Base-by-base conservation (phyloP, 495 filamentous ascomycete species). In the Lophiostoma macrostomum region DNA sequence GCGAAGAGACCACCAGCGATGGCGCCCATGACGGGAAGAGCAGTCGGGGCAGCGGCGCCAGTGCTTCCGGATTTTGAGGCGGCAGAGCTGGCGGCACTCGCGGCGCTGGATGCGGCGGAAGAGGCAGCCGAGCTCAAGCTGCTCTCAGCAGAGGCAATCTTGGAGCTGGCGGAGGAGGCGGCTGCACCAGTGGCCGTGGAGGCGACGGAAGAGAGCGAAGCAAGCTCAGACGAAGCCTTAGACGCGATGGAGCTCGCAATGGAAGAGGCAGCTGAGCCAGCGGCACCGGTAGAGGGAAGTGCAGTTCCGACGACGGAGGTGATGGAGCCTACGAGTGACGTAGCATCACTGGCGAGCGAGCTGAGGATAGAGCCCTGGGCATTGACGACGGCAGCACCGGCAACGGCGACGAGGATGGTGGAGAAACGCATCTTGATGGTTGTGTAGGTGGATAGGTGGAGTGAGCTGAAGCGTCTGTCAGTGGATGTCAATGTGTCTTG, bases 351-450 rank as follows among this genome's bases (percentile, higher is more conserved):
- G 14, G 16, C 30, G 28, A 24, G 1, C 0, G 37, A 44, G 25
- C 20, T 29, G 19, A 38, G 4, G n/a, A 23, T 8, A 18, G 40
- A 38, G 24, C 43, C 13, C 32, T 61, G 58, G 22, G 51, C 58
- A 31, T 31, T 47, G 41, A 43, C 47, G 22, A 45, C 47, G 13
- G 24, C 27, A 39, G 53, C 58, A 23, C 53, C 48, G 58, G 54
- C 40, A 36, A 27, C 53, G 14, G 39, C 13, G 38, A 51, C 42
- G 58, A 62, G 8, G 53, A 53, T n/a, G 53, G 36, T 34, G 14
- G 53, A 37, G 53, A 62, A 62, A 57, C 58, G 58, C 58, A 62
- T 62, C 24, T 31, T 57, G 58, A 49, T 49, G 34, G 23, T 6
- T 48, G 16, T 43, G 24, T 32, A 10, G 30, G 27, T 29, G 16